Base-by-base conservation (phyloP, 352 stramenopile species). In the Pythium phragmiticola region DNA sequence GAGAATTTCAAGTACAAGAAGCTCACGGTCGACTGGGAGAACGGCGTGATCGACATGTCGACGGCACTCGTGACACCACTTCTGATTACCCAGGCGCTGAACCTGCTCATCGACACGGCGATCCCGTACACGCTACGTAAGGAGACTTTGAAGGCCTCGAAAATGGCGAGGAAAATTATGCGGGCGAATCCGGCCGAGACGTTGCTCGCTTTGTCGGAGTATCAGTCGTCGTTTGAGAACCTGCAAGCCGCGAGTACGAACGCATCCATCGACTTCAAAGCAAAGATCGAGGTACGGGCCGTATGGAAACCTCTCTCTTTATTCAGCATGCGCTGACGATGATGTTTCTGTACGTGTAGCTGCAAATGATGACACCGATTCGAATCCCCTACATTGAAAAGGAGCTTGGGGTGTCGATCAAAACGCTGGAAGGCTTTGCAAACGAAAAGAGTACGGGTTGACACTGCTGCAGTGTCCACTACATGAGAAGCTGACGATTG, bases 321-420 rank as follows among this genome's bases (percentile, higher is more conserved):
- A 8, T 1, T 34, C 23, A 4, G 2, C 48, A 55, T 19, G 23
- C 11, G 16, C 42, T 62, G 33, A 63, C 21, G 14, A 28, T 34
- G 6, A 5, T 42, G 17, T 1, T 14, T 60, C 48, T 49, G 19
- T 19, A 60, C 34, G 4, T 39, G 92, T 39, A 94, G 83, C 70
- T 94, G 0, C 86, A 94, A 83, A 92, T 94, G 76, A 92, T 94
- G 77, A 94, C 86, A 13, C 86, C 84, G 3, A 90, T 92, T 62
- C 82, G 86, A 34, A 94, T 94, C 33, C 86, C 86, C n/a, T 94
- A 91, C 55, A 89, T 94, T 21, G 86, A 92, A 62, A 77, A 86
- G 69, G 76, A 79, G n/a, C 62, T 94, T 1, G 78, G 75, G 1
- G 72, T 91, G n/a, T 80, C 72, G 7, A 94, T 94, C 57, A 69